These are phyloP conservation scores for Colletotrichum sp. DNA, from an alignment of 2,329 filamentous ascomycete species.

Conservation along the genomic window DNA sequence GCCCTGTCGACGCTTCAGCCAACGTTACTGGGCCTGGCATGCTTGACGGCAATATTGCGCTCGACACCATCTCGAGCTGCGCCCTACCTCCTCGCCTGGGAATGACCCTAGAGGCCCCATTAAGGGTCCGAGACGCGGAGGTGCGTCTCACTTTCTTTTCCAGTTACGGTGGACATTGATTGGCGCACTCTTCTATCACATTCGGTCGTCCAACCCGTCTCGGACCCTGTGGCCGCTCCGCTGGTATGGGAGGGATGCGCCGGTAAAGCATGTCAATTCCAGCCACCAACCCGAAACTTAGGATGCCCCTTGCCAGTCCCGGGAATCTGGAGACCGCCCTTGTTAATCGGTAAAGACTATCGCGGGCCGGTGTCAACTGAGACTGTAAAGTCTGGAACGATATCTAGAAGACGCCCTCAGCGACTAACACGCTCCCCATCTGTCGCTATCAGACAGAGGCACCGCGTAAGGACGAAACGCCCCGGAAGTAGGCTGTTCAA, in stretches of 20 bases:
- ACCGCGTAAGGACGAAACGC: background rate
- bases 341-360: background rate
- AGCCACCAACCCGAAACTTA: background rate
- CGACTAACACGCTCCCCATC: background rate
- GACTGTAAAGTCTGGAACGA: background rate
- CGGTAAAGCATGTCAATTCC: background rate
- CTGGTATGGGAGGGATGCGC: constrained; percentile 2
- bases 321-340: background rate
- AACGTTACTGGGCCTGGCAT: background rate
- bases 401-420: background rate
- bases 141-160: background rate
- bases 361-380: background rate
- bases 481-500: background rate
- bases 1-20: constrained; percentile 4
- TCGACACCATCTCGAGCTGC: background rate
- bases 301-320: background rate
- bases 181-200: background rate
- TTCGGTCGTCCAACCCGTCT: background rate
- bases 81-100: background rate
- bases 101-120: background rate
- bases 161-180: background rate
- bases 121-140: background rate
- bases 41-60: background rate
- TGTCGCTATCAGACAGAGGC: background rate
- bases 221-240: background rate